Percentiles rank a stretch among this genome's conserved stretches.
phyloP scores from a whole-genome alignment of 441 rosid genomes.

The Kokia cookei region DNA sequence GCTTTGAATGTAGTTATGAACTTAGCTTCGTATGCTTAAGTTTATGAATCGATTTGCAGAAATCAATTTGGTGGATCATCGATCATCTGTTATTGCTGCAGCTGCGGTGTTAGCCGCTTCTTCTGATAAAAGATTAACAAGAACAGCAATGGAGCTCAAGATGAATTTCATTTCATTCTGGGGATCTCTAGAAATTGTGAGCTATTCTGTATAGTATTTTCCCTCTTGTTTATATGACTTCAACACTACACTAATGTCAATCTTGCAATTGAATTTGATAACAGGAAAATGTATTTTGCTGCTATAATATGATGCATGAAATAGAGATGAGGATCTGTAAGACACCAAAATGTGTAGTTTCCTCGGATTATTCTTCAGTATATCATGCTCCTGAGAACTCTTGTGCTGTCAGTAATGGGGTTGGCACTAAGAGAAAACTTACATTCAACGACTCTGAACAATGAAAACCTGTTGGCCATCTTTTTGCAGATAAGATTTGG shows the following conservation, averaged over 20 bases:
- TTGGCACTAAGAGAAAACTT: slow-evolving; percentile 53
- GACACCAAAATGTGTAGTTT: slow-evolving; percentile 39
- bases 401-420: slow-evolving; percentile 24
- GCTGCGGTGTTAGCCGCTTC: slow-evolving; percentile 69
- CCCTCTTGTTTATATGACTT: not conserved
- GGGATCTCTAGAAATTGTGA: slow-evolving; percentile 54
- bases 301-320: slow-evolving; percentile 56
- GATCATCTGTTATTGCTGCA: slow-evolving; percentile 66
- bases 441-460: slow-evolving; percentile 44
- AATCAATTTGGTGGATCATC: slow-evolving; percentile 52
- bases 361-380: slow-evolving; percentile 21
- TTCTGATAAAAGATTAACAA: slow-evolving; percentile 40
- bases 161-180: slow-evolving; percentile 44
- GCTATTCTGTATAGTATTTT: not conserved
- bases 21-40: not conserved
- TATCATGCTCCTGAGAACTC: slow-evolving; percentile 15
- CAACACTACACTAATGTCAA: slow-evolving; percentile 6
- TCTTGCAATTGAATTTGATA: slow-evolving; percentile 6
- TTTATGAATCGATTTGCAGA: slow-evolving; percentile 26
- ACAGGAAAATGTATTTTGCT: slow-evolving; percentile 62
- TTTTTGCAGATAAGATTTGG: slow-evolving; percentile 5
- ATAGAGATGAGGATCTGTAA: slow-evolving; percentile 38
- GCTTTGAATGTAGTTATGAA: not conserved
- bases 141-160: slow-evolving; percentile 42
- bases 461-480: slow-evolving; percentile 40